These are phyloP conservation scores for Tilletia walkeri DNA, from an alignment of 1,284 basidiomycete species.

Conservation along the genomic window DNA sequence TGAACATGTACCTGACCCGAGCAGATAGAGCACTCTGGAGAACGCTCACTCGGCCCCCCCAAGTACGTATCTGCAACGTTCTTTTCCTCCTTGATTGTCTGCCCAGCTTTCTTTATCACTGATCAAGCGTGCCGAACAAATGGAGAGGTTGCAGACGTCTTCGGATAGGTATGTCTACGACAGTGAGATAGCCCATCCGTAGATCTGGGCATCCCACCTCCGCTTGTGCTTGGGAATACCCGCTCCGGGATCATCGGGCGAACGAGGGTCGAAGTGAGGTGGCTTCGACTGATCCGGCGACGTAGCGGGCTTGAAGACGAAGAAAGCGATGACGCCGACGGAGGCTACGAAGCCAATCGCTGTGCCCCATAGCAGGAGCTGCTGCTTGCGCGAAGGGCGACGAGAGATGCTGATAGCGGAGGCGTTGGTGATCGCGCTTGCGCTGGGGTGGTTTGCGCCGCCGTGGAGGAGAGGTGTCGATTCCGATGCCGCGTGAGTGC, in stretches of 20 bases:
- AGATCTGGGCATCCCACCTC: slow-evolving; percentile 71
- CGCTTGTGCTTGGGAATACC: slow-evolving; percentile 24
- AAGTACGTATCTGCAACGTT: too few species aligned
- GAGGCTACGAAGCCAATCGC: background rate
- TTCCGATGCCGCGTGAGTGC: background rate
- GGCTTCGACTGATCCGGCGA: background rate
- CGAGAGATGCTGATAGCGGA: slow-evolving; percentile 14
- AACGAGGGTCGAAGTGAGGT: background rate
- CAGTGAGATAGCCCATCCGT: slow-evolving; percentile 81
- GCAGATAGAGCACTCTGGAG: too few species aligned
- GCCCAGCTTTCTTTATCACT: too few species aligned
- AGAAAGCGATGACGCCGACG: background rate
- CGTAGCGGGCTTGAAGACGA: background rate
- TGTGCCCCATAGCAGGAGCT: slow-evolving; percentile 2
- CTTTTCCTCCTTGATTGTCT: too few species aligned
- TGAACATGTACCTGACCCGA: too few species aligned
- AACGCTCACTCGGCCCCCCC: too few species aligned
- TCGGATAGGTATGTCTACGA: too few species aligned
- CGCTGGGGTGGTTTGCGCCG: background rate
- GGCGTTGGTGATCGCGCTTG: slow-evolving; percentile 9
- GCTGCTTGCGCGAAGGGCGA: background rate
- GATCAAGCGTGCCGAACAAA: too few species aligned
- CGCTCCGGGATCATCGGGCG: background rate
- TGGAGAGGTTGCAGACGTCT: too few species aligned
- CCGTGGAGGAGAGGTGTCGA: background rate